Evolutionary conservation across 2,329 filamentous ascomycete species (phyloP).

Genomic region (Fusarium acutatum): DNA sequence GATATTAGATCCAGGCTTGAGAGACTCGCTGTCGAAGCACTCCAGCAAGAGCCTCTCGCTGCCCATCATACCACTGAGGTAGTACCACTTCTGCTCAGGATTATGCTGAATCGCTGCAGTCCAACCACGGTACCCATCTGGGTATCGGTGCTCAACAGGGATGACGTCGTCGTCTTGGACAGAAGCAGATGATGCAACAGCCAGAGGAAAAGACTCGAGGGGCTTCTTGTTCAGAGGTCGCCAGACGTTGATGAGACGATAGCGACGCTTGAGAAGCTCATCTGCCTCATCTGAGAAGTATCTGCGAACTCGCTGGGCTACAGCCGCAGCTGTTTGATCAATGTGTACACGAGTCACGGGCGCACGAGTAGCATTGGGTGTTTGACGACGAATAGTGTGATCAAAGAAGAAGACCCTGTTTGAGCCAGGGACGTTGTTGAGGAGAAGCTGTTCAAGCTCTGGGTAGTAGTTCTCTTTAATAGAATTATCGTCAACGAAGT

Average conservation of each 20-base stretch:
- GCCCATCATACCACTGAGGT: conserved; percentile 80
- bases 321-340: conserved; percentile 78
- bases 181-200: conserved; percentile 71
- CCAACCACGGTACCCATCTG: conserved; percentile 71
- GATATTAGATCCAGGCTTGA: conserved; percentile 58
- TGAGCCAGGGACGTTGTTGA: conserved; percentile 72
- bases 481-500: conserved; percentile 74
- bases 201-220: conserved; percentile 73
- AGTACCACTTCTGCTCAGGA: conserved; percentile 75
- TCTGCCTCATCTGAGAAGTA: conserved; percentile 76
- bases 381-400: conserved; percentile 81
- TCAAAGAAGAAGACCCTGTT: conserved; percentile 80
- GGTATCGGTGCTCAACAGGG: conserved; percentile 77
- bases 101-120: conserved; percentile 74
- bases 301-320: conserved; percentile 70
- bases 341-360: conserved; percentile 82
- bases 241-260: conserved; percentile 91
- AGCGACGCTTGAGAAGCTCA: conserved; percentile 70
- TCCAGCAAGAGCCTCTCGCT: conserved; percentile 79
- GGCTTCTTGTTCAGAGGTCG: conserved; percentile 67
- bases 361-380: conserved; percentile 64
- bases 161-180: conserved; percentile 72
- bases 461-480: conserved; percentile 83
- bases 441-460: conserved; percentile 78
- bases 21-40: conserved; percentile 75